phyloP scores from a whole-genome alignment of 805 yeast genomes.

The Scheffersomyces amazonensis region DNA sequence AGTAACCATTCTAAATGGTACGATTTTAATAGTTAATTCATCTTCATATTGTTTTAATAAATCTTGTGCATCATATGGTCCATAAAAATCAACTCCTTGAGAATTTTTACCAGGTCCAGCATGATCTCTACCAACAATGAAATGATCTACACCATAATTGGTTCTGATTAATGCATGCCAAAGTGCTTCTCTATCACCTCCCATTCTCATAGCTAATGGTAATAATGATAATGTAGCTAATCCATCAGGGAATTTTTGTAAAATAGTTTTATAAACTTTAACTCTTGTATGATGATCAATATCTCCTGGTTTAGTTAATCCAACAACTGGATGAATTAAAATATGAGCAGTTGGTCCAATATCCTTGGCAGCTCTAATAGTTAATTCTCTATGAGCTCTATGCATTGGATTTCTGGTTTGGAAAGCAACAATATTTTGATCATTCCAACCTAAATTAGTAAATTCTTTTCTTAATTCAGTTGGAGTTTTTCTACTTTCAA shows the following conservation, averaged over 20 bases:
- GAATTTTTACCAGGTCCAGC: constrained; percentile 94
- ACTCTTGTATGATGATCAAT: constrained; percentile 98
- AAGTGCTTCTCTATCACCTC: constrained; percentile 96
- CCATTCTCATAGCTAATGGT: constrained; percentile 99
- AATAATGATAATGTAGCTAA: constrained; percentile 85
- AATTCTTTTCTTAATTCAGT: constrained; percentile 87
- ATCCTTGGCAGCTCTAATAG: constrained; percentile 95
- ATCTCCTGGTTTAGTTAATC: constrained; percentile 95
- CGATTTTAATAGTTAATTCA: constrained; percentile 85
- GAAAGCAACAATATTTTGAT: constrained; percentile 80
- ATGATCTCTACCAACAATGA: constrained; percentile 97
- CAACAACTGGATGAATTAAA: constrained; percentile 94
- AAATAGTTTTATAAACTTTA: constrained; percentile 86
- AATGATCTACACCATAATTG: constrained; percentile 95
- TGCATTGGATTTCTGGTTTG: constrained; percentile 99
- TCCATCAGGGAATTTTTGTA: constrained; percentile 91
- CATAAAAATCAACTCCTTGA: constrained; percentile 89
- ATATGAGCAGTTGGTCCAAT: constrained; percentile 73
- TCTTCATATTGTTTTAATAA: constrained; percentile 70
- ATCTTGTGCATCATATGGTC: constrained; percentile 95
- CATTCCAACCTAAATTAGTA: constrained; percentile 74
- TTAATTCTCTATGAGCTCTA: constrained; percentile 94
- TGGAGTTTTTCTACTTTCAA: constrained; percentile 84
- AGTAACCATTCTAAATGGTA: constrained; percentile 96
- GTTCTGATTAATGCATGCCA: constrained; percentile 98